These are phyloP conservation scores for Hanseniaspora vineae DNA, from an alignment of 805 yeast species.

Conservation along the genomic window DNA sequence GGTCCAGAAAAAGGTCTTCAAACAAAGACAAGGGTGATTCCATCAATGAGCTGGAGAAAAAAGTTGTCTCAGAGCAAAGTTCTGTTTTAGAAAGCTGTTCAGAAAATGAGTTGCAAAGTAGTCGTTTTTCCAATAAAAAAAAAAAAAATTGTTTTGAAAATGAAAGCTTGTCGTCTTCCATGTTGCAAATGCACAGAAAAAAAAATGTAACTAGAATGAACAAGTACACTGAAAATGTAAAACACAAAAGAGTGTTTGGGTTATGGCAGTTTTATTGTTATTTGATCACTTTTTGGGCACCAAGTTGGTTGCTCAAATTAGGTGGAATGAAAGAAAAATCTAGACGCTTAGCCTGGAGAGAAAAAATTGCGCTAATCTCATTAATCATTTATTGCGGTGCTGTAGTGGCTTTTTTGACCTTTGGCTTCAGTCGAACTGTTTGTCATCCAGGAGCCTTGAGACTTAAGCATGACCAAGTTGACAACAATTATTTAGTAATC, in stretches of 20 bases:
- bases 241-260: conserved; percentile 5
- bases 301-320: conserved; percentile 52
- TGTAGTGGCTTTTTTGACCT: conserved; percentile 72
- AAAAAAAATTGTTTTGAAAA: neutral
- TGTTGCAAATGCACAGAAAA: neutral
- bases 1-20: too few species aligned
- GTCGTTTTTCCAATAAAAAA: conserved; percentile 16
- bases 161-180: neutral
- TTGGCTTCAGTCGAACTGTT: conserved; percentile 79
- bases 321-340: conserved; percentile 71
- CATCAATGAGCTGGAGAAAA: too few species aligned
- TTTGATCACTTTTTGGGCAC: conserved; percentile 83
- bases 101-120: too few species aligned
- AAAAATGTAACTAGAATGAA: neutral
- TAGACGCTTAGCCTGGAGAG: conserved; percentile 95
- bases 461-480: conserved; percentile 46
- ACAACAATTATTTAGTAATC: conserved; percentile 50
- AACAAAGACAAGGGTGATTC: too few species aligned
- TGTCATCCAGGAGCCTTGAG: conserved; percentile 31
- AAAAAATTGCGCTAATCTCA: conserved; percentile 75
- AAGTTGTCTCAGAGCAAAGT: too few species aligned
- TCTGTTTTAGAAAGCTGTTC: too few species aligned
- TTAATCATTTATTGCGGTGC: conserved; percentile 65
- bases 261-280: conserved; percentile 80
- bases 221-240: conserved; percentile 6